These are phyloP conservation scores for Colletotrichum magnum DNA, from an alignment of 2,329 filamentous ascomycete genomes.

Conservation along the genomic window DNA sequence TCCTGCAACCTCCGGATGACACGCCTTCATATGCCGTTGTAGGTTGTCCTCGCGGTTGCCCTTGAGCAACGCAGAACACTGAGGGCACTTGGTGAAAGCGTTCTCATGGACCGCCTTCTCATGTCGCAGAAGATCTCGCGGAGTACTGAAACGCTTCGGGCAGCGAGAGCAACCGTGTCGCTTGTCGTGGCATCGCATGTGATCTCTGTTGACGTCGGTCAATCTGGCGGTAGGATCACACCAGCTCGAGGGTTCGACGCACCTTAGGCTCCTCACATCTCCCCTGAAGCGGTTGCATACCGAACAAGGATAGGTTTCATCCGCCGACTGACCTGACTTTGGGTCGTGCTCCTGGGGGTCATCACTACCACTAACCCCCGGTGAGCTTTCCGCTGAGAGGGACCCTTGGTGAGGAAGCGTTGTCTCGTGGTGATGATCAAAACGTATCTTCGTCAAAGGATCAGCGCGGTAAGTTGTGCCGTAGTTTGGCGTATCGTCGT, in stretches of 20 bases:
- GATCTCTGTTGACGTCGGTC: background rate
- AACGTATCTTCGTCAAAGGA: no score
- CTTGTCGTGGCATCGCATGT: conserved; percentile 6
- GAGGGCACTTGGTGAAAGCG: background rate
- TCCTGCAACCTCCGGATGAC: background rate
- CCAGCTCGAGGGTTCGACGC: background rate
- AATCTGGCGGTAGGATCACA: background rate
- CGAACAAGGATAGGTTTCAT: background rate
- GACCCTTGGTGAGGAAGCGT: no score
- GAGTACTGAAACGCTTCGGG: background rate
- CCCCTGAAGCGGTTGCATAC: background rate
- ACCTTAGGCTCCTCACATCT: conserved; percentile 3
- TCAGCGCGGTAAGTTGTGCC: background rate
- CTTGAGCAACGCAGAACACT: background rate
- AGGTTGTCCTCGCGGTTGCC: conserved; percentile 2
- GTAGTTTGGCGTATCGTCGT: background rate
- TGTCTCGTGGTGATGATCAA: no score
- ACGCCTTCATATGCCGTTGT: background rate
- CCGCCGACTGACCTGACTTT: no score
- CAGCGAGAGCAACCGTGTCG: background rate
- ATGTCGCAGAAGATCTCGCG: background rate
- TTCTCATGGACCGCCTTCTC: background rate
- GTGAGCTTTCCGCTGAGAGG: no score
- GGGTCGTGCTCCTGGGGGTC: no score
- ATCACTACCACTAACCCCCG: no score